Conservation (phyloP, 495 filamentous ascomycete genomes). For the Friedmanniomyces endolithicus region DNA sequence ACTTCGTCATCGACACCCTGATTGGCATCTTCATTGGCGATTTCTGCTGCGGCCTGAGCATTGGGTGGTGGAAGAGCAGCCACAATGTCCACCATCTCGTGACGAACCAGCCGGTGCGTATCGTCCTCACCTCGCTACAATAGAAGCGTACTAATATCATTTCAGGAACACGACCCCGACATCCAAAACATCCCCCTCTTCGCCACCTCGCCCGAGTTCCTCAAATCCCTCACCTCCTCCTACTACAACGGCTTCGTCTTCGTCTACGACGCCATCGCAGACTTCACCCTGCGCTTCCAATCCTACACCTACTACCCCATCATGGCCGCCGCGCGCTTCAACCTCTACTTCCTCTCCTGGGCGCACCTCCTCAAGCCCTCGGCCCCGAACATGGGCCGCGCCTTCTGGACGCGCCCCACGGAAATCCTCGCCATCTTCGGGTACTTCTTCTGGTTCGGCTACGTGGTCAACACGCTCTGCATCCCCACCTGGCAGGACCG, state of each 20-base stretch:
- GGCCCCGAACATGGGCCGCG: constrained; percentile 28
- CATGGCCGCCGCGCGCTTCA: constrained; percentile 42
- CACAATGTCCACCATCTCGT: constrained; percentile 44
- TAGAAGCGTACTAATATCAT: neutral
- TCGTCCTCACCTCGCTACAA: neutral
- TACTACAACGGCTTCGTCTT: constrained; percentile 35
- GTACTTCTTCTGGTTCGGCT: constrained; percentile 38
- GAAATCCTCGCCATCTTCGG: constrained; percentile 34
- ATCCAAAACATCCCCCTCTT: constrained; percentile 41
- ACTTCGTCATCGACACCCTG: constrained; percentile 35
- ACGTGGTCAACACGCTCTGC: constrained; percentile 31
- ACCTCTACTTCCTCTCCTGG: constrained; percentile 39
- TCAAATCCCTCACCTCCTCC: constrained; percentile 31
- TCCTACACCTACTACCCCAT: constrained; percentile 40
- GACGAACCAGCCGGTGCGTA: constrained; percentile 34
- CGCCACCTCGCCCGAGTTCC: constrained; percentile 37
- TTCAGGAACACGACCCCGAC: constrained; percentile 39
- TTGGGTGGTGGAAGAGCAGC: constrained; percentile 44
- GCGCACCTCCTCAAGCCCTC: constrained; percentile 31
- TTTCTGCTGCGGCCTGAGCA: constrained; percentile 38
- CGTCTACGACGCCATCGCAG: constrained; percentile 33
- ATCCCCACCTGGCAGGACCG: constrained; percentile 36
- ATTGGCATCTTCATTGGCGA: constrained; percentile 39
- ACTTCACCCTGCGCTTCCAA: constrained; percentile 34
- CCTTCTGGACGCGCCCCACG: constrained; percentile 37